Evolutionary conservation across 345 rosid species (phyloP).

Genomic region (Moricandia arvensis): DNA sequence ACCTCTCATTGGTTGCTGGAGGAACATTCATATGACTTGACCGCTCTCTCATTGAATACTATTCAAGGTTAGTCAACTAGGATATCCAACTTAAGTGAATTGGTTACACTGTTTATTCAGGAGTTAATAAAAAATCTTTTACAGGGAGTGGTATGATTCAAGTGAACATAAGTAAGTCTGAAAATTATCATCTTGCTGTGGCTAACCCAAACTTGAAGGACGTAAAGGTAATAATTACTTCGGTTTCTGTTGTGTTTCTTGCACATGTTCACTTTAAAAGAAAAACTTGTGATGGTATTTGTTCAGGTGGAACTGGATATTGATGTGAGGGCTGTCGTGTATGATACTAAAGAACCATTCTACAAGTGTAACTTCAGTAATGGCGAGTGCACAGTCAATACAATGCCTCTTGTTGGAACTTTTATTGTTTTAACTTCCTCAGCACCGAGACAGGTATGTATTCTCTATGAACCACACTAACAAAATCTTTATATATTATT

Average conservation of each 20-base stretch:
- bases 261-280: neutral
- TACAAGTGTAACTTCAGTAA: conserved; percentile 62
- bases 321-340: conserved; percentile 51
- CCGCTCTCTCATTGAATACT: conserved; percentile 57
- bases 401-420: conserved; percentile 55
- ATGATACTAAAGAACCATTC: conserved; percentile 65
- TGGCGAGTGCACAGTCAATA: conserved; percentile 46
- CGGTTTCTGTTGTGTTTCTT: neutral
- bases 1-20: conserved; percentile 46
- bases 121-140: conserved; percentile 13
- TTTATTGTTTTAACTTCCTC: conserved; percentile 63
- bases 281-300: conserved; percentile 13
- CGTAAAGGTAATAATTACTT: conserved; percentile 50
- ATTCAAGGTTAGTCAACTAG: conserved; percentile 55
- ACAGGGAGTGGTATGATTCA: conserved; percentile 63
- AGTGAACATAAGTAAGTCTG: conserved; percentile 49
- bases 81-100: conserved; percentile 15
- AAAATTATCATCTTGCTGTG: conserved; percentile 61
- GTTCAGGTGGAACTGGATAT: conserved; percentile 65
- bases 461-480: neutral
- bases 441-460: conserved; percentile 45
- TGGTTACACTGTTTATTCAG: neutral
- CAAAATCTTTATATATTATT: neutral
- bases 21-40: conserved; percentile 45
- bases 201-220: conserved; percentile 64